Evolutionary conservation across 768 basidiomycete species (phyloP).

Genomic region (Kwoniella dendrophila): DNA sequence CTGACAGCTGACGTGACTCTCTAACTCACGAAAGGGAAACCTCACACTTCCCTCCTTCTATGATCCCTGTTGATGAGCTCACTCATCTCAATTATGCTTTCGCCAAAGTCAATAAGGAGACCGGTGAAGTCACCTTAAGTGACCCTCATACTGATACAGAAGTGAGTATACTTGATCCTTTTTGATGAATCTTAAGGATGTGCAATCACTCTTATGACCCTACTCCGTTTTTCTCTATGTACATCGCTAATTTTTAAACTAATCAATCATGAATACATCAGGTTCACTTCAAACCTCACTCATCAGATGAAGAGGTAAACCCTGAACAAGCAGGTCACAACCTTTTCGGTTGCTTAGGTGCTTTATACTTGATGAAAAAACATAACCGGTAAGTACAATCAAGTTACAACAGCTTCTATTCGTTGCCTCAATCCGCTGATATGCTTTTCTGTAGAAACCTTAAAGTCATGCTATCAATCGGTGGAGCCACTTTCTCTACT

Average conservation of each 20-base stretch:
- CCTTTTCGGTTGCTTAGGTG: conserved; percentile 93
- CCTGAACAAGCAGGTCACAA: conserved; percentile 91
- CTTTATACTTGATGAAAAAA: conserved; percentile 87
- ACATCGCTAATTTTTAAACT: neutral
- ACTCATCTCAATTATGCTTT: conserved; percentile 94
- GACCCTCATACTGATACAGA: conserved; percentile 91
- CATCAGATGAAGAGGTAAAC: conserved; percentile 79
- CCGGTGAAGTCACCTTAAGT: conserved; percentile 82
- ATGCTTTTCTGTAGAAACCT: conserved; percentile 58
- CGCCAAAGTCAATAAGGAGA: conserved; percentile 77
- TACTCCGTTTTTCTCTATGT: neutral
- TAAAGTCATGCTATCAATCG: conserved; percentile 75
- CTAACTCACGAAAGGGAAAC: neutral
- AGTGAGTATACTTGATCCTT: no score
- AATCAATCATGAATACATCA: neutral
- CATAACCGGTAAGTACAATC: conserved; percentile 62
- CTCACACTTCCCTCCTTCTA: neutral
- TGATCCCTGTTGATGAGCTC: conserved; percentile 80
- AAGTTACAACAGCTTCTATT: neutral
- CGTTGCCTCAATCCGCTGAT: neutral
- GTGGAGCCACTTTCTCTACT: conserved; percentile 65
- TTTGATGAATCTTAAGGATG: no score
- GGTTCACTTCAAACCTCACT: neutral
- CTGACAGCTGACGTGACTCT: neutral
- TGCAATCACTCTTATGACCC: neutral